Evolutionary conservation across 2,329 filamentous ascomycete species (phyloP).

Genomic region (Colletotrichum gloeosporioides): DNA sequence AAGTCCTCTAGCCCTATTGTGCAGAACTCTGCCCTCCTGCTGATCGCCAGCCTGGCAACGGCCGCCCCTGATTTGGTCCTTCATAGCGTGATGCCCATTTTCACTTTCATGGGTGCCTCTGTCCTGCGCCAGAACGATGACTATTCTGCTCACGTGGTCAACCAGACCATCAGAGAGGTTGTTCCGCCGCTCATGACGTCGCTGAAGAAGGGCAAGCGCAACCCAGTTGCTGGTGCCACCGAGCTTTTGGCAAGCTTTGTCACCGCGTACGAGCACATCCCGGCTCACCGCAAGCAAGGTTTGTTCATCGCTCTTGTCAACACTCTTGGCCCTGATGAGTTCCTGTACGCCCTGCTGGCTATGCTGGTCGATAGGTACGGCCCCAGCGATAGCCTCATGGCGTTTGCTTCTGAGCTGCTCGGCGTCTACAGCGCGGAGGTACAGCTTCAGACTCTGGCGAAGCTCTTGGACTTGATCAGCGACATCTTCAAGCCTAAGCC

Average conservation of each 20-base stretch:
- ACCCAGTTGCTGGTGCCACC: conserved; percentile 79
- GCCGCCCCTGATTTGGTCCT: conserved; percentile 90
- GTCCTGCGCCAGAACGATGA: conserved; percentile 93
- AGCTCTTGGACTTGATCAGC: conserved; percentile 75
- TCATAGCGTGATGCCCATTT: conserved; percentile 98
- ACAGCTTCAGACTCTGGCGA: conserved; percentile 80
- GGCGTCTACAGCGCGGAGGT: conserved; percentile 74
- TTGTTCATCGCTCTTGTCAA: conserved; percentile 86
- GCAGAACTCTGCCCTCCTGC: conserved; percentile 86
- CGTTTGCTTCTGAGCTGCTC: conserved; percentile 78
- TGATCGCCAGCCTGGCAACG: conserved; percentile 86
- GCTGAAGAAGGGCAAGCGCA: conserved; percentile 79
- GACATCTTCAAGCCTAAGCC: conserved; percentile 81
- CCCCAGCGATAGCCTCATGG: conserved; percentile 72
- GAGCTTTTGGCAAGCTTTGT: conserved; percentile 96
- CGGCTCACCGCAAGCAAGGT: conserved; percentile 79
- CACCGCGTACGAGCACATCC: conserved; percentile 95
- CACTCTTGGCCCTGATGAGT: conserved; percentile 85
- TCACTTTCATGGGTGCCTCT: conserved; percentile 96
- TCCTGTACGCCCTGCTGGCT: conserved; percentile 84
- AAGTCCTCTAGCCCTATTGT: conserved; percentile 91
- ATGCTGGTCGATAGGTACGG: conserved; percentile 93
- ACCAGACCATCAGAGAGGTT: conserved; percentile 92
- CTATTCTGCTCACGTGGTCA: conserved; percentile 95
- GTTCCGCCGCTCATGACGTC: conserved; percentile 90